phyloP scores from a whole-genome alignment of 768 basidiomycete species.

The Pleurotus ostreatus region DNA sequence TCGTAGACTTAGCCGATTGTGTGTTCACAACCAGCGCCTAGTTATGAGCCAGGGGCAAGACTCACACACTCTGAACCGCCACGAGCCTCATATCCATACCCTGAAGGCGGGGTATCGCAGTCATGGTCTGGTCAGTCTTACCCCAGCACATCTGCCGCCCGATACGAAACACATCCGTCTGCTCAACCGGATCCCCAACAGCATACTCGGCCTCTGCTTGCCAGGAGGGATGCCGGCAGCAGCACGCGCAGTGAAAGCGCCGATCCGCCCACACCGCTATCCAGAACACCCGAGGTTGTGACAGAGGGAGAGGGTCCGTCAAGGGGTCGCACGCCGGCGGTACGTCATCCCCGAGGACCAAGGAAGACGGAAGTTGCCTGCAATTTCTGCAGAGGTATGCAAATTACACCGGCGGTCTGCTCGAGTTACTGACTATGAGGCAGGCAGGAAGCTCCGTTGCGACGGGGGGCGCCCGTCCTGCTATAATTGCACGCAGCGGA shows the following conservation, averaged over 20 bases:
- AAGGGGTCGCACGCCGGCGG: constrained; percentile 4
- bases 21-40: not conserved
- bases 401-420: not conserved
- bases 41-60: constrained; percentile 3
- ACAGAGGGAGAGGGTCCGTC: constrained; percentile 6
- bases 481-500: constrained; percentile 55
- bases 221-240: constrained; percentile 1
- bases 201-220: not conserved
- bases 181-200: constrained; percentile 10
- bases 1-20: not conserved
- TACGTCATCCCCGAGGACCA: constrained; percentile 7
- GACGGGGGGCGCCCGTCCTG: constrained; percentile 64
- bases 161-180: constrained; percentile 8
- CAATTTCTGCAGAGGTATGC: constrained; percentile 71
- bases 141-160: constrained; percentile 4
- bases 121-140: constrained; percentile 9
- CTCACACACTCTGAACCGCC: not conserved
- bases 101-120: constrained; percentile 1
- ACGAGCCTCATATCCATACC: not conserved
- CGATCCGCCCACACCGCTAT: constrained; percentile 2
- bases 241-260: not conserved
- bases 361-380: constrained; percentile 66
- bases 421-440: not conserved
- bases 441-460: constrained; percentile 75
- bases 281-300: not conserved